A percentile compares a stretch with the other conserved stretches of the same genome.
phyloP scores from a whole-genome alignment of 2,329 filamentous ascomycete species.

The Aspergillus ibericus region DNA sequence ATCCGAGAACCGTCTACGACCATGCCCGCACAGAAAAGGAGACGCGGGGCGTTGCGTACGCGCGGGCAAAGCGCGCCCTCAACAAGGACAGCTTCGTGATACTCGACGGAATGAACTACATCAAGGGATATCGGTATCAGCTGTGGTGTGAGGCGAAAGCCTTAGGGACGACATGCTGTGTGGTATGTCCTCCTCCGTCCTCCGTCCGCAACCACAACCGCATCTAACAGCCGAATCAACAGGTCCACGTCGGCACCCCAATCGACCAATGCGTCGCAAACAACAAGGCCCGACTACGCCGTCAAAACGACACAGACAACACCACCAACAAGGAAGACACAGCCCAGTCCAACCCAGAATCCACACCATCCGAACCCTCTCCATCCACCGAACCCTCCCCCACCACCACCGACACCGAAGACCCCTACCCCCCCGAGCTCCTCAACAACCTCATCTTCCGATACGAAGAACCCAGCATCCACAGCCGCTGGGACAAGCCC shows the following conservation, averaged over 20 bases:
- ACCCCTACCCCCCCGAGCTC: constrained; percentile 54
- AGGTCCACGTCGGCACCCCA: constrained; percentile 61
- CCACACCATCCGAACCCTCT: neutral
- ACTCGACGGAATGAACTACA: constrained; percentile 66
- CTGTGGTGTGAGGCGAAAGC: constrained; percentile 68
- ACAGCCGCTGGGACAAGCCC: constrained; percentile 65
- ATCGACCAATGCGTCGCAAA: constrained; percentile 56
- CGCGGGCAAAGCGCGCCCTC: constrained; percentile 60
- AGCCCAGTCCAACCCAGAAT: constrained; percentile 5
- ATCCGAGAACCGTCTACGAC: constrained; percentile 56
- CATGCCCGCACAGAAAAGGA: constrained; percentile 62
- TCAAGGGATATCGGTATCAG: constrained; percentile 68
- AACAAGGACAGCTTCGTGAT: constrained; percentile 61
- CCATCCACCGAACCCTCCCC: neutral
- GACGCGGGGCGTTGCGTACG: constrained; percentile 61
- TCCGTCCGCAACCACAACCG: neutral
- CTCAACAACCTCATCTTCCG: constrained; percentile 65
- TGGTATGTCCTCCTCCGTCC: constrained; percentile 46
- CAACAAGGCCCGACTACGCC: constrained; percentile 45
- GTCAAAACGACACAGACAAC: constrained; percentile 13
- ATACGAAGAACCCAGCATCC: constrained; percentile 67
- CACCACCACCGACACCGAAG: constrained; percentile 25
- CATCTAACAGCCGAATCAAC: neutral
- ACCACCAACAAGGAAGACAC: neutral
- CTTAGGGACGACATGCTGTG: constrained; percentile 60